Conservation (phyloP, 1,139 yeast species). For the Debaryomyces sp. region DNA sequence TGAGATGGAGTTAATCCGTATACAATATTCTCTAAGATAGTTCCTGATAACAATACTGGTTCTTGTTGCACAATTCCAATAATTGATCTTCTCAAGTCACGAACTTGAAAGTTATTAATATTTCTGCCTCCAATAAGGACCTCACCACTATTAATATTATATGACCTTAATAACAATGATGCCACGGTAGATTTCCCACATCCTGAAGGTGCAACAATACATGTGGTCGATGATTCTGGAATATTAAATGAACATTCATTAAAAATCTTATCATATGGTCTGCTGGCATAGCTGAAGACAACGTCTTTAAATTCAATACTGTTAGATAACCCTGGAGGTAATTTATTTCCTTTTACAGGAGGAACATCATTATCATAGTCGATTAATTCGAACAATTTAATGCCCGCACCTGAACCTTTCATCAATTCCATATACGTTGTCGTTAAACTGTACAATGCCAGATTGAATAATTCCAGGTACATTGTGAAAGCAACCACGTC, state of each 20-base stretch:
- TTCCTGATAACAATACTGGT: constrained; percentile 78
- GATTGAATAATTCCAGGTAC: constrained; percentile 53
- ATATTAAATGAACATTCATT: constrained; percentile 63
- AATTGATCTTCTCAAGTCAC: constrained; percentile 66
- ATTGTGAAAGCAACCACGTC: constrained; percentile 52
- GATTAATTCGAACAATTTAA: constrained; percentile 48
- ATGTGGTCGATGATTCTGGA: constrained; percentile 74
- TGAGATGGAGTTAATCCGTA: constrained; percentile 70
- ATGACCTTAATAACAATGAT: constrained; percentile 70
- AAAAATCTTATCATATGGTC: constrained; percentile 75
- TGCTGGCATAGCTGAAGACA: constrained; percentile 80
- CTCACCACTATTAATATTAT: constrained; percentile 57
- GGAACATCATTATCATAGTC: constrained; percentile 49
- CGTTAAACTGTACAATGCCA: constrained; percentile 52
- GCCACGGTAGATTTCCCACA: constrained; percentile 90
- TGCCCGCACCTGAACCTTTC: constrained; percentile 60
- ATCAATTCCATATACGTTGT: constrained; percentile 57
- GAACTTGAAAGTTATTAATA: constrained; percentile 64
- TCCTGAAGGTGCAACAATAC: constrained; percentile 91
- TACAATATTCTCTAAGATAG: constrained; percentile 75
- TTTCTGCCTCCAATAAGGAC: constrained; percentile 69
- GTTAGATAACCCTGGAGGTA: constrained; percentile 49
- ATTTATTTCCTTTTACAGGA: constrained; percentile 42
- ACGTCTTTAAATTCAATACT: constrained; percentile 69
- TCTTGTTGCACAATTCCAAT: constrained; percentile 91